Evolutionary conservation across 2,329 filamentous ascomycete species (phyloP).

Genomic region (Teratosphaeria viscida): DNA sequence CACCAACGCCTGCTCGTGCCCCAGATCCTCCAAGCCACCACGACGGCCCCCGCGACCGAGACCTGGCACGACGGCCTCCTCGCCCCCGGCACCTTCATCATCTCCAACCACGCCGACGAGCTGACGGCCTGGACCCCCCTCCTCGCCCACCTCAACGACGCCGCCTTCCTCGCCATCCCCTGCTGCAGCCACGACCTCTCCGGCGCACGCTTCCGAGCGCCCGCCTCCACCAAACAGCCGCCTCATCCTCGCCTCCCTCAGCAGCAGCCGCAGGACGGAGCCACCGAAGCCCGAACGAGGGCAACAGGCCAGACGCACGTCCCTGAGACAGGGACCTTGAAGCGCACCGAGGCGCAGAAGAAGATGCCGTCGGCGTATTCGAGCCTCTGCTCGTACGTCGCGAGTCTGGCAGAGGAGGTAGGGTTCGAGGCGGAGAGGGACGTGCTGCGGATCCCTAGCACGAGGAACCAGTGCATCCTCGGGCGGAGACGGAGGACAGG

Average conservation of each 20-base stretch:
- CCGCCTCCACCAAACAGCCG: slow-evolving; percentile 9
- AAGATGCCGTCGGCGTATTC: slow-evolving; percentile 62
- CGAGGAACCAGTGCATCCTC: slow-evolving; percentile 72
- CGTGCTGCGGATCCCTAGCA: slow-evolving; percentile 83
- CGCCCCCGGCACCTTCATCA: slow-evolving; percentile 67
- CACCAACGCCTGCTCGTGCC: slow-evolving; percentile 54
- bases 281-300: background rate
- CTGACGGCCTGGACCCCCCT: slow-evolving; percentile 93
- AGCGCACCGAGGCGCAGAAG: slow-evolving; percentile 18
- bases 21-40: slow-evolving; percentile 24
- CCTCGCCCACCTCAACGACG: slow-evolving; percentile 62
- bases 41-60: background rate
- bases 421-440: slow-evolving; percentile 73
- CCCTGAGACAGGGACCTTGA: slow-evolving; percentile 25
- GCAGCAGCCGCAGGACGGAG: background rate
- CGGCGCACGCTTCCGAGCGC: slow-evolving; percentile 62
- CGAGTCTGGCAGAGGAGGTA: slow-evolving; percentile 57
- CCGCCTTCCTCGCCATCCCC: slow-evolving; percentile 84
- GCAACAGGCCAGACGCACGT: slow-evolving; percentile 12
- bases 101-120: slow-evolving; percentile 95
- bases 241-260: slow-evolving; percentile 9
- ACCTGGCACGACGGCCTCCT: slow-evolving; percentile 50
- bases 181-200: slow-evolving; percentile 87
- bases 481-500: slow-evolving; percentile 40
- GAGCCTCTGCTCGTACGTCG: slow-evolving; percentile 70